Conservation (phyloP, 2,329 filamentous ascomycete species). For the Phoma sp. region DNA sequence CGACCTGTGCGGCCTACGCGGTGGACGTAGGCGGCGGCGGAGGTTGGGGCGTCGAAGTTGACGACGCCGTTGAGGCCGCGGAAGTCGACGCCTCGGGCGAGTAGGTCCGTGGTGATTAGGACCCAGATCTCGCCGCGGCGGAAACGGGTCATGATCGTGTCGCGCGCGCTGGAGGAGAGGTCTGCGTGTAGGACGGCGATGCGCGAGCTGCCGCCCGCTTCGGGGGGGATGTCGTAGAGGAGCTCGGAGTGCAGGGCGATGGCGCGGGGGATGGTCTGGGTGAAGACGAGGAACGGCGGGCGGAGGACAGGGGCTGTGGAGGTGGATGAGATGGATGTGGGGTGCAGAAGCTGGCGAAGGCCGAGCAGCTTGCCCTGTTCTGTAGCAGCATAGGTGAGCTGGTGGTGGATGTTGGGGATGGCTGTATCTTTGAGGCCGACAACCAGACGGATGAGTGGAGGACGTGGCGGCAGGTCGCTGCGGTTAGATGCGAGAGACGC, state of each 20-base stretch:
- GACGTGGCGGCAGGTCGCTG: conserved; percentile 44
- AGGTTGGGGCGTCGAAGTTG: conserved; percentile 97
- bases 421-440: conserved; percentile 97
- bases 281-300: conserved; percentile 93
- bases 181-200: conserved; percentile 91
- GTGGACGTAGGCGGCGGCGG: conserved; percentile 88
- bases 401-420: conserved; percentile 89
- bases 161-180: conserved; percentile 76
- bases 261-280: conserved; percentile 92
- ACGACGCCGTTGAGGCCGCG: conserved; percentile 93
- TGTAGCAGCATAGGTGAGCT: conserved; percentile 86
- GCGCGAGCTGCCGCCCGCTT: conserved; percentile 82
- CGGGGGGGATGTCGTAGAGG: conserved; percentile 89
- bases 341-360: conserved; percentile 86
- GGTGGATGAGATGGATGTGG: conserved; percentile 64
- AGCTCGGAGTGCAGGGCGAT: conserved; percentile 87
- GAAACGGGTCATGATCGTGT: conserved; percentile 86
- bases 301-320: conserved; percentile 62
- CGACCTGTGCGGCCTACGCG: conserved; percentile 90
- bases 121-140: conserved; percentile 94
- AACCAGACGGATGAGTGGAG: conserved; percentile 77
- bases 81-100: conserved; percentile 93
- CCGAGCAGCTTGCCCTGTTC: conserved; percentile 94
- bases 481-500: conserved; percentile 42
- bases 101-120: conserved; percentile 91